Evolutionary conservation across 2,329 filamentous ascomycete species (phyloP), one percentile per base, ranked within the genome.

Genomic region (Diplocarpon rosae): DNA sequence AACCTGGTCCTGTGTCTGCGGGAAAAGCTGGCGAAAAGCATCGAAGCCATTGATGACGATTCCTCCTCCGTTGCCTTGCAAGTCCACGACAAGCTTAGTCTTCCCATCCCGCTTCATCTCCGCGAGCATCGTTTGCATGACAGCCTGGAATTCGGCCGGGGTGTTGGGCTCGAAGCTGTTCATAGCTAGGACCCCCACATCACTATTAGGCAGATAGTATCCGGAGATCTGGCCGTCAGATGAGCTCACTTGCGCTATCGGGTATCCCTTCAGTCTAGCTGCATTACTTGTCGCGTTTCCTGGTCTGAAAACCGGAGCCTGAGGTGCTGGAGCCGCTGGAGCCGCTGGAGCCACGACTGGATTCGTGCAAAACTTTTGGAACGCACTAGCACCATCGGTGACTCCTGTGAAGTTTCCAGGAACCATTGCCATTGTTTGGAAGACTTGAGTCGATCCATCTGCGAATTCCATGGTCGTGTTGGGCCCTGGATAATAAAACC

Each of bases 71-170:
- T 85, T 85, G 2, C 65, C 67, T 20, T 49, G 69, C 7, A 84
- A 55, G 48, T 85, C 80, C 43, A 85, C 72, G 30, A 84, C 66
- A 2, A 85, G 64, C 56, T 74, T 78, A 2, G 65, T 73, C 56
- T 77, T 78, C 1, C 68, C 66, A 1, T 63, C 62, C 2, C 59
- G 52, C 42, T 67, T 66, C 12, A 67, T 68, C 33, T 65, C 61
- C 0, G 64, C 58, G n/a, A 79, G 63, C 48, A 78, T 63, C 1
- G 59, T 51, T 37, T 56, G 43, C 24, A 52, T 46, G 1, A 56
- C 47, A 15, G 45, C 41, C 42, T 59, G 54, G 24, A 58, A 58
- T 41, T 58, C 52, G 2, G 46, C 29, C 1, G 45, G 48, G 6
- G 35, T 54, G 11, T 47, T 39, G 11, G 52, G 46, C 13, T 52